Conservation (phyloP, 257 asterid species). For the Solanum paucissectum region DNA sequence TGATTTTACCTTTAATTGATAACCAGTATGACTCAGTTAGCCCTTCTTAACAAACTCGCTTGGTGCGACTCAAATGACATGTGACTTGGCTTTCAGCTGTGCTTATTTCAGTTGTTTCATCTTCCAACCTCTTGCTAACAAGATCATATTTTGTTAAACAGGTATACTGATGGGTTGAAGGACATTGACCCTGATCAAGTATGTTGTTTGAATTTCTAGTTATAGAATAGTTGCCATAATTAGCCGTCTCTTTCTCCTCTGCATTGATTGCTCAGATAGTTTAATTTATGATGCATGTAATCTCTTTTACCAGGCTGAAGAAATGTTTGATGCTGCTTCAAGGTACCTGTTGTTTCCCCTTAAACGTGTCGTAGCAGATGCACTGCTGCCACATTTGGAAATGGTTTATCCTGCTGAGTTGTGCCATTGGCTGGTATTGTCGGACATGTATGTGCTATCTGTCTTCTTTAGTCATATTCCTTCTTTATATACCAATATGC, state of each 20-base stretch:
- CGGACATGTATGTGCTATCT: conserved; percentile 65
- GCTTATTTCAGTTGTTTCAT: background rate
- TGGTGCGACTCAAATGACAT: background rate
- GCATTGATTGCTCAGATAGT: background rate
- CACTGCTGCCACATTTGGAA: conserved; percentile 70
- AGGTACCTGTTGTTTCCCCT: conserved; percentile 91
- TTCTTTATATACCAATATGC: background rate
- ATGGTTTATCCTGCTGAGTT: conserved; percentile 73
- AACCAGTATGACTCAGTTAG: background rate
- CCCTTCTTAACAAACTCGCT: background rate
- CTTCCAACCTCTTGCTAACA: background rate
- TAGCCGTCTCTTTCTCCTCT: background rate
- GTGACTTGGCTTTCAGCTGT: background rate
- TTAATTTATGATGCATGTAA: background rate
- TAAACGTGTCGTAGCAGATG: conserved; percentile 96
- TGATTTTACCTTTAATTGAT: background rate
- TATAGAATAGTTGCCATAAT: background rate
- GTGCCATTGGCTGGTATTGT: conserved; percentile 78
- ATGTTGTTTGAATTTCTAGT: conserved; percentile 8
- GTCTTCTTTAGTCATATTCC: background rate
- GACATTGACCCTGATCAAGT: conserved; percentile 79
- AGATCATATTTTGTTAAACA: conserved; percentile 19
- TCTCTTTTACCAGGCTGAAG: conserved; percentile 55
- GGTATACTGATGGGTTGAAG: conserved; percentile 79
- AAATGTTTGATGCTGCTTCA: conserved; percentile 91